Evolutionary conservation across 805 yeast genomes (phyloP).

Genomic region (Wickerhamomyces tratensis): DNA sequence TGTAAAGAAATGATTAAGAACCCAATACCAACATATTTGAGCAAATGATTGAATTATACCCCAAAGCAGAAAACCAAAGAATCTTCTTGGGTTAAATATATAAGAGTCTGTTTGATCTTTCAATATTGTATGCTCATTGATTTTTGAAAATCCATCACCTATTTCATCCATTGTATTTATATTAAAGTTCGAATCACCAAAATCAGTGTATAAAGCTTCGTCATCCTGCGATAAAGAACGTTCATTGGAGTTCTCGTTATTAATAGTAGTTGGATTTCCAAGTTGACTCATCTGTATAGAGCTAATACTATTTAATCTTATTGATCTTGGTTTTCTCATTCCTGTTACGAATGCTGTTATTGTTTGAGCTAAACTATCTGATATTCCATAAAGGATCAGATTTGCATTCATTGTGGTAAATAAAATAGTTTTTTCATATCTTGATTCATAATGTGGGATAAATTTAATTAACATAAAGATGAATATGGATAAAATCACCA

Average conservation of each 20-base stretch:
- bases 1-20: slow-evolving; percentile 67
- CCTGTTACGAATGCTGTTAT: slow-evolving; percentile 22
- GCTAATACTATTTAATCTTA: background rate
- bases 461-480: slow-evolving; percentile 40
- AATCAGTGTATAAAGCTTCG: slow-evolving; percentile 17
- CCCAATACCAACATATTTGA: slow-evolving; percentile 84
- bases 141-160: slow-evolving; percentile 11
- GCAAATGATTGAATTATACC: slow-evolving; percentile 75
- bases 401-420: slow-evolving; percentile 79
- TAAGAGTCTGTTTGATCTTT: slow-evolving; percentile 17
- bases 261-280: slow-evolving; percentile 8
- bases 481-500: slow-evolving; percentile 38
- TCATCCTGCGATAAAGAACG: background rate
- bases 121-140: slow-evolving; percentile 1
- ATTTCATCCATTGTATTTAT: slow-evolving; percentile 26
- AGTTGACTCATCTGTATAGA: slow-evolving; percentile 14
- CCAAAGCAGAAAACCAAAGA: slow-evolving; percentile 79
- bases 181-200: slow-evolving; percentile 22
- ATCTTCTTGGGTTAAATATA: slow-evolving; percentile 55
- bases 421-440: slow-evolving; percentile 57
- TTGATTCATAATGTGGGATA: slow-evolving; percentile 45
- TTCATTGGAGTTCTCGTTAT: slow-evolving; percentile 2
- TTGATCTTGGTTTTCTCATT: background rate
- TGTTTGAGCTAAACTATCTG: slow-evolving; percentile 84
- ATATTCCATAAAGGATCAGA: slow-evolving; percentile 74